Evolutionary conservation across 495 filamentous ascomycete species (phyloP).

Genomic region (Trichocladium uniseriatum): DNA sequence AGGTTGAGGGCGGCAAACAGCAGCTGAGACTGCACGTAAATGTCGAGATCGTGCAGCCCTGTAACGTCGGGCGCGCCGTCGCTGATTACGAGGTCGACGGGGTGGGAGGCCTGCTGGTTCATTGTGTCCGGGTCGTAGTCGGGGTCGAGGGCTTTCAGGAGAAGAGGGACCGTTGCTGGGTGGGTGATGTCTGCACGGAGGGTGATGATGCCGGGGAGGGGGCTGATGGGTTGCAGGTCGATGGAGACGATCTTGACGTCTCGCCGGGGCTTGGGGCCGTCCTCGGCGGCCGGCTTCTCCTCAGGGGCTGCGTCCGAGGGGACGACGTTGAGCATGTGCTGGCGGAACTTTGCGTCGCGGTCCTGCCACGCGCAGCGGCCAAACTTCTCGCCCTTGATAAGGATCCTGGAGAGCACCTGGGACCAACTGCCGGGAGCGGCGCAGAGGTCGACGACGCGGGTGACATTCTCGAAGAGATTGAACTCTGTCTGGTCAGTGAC

Average conservation of each 20-base stretch:
- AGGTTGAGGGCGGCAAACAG: conserved; percentile 90
- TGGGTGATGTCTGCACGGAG: conserved; percentile 95
- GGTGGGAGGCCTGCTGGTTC: conserved; percentile 47
- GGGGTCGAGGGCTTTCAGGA: conserved; percentile 75
- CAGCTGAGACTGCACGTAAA: conserved; percentile 93
- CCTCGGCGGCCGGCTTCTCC: background rate
- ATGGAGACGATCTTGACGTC: conserved; percentile 92
- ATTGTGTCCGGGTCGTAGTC: conserved; percentile 50
- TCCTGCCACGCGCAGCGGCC: conserved; percentile 78
- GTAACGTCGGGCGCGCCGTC: conserved; percentile 97
- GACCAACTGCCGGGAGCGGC: conserved; percentile 95
- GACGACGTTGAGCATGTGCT: conserved; percentile 43
- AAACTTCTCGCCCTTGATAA: conserved; percentile 88
- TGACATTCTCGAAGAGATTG: conserved; percentile 78
- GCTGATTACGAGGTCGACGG: conserved; percentile 84
- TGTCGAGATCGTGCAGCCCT: conserved; percentile 91
- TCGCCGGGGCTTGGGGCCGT: conserved; percentile 45
- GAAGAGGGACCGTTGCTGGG: conserved; percentile 82
- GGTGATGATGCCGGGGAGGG: conserved; percentile 81
- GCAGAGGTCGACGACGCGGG: conserved; percentile 92
- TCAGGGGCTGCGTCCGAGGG: conserved; percentile 19
- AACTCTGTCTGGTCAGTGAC: conserved; percentile 49
- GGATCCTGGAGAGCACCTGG: conserved; percentile 82
- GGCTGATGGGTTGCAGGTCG: conserved; percentile 90
- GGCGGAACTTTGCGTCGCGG: conserved; percentile 55